Evolutionary conservation across 768 basidiomycete species (phyloP).

Genomic region (Austroboletus eburneus): DNA sequence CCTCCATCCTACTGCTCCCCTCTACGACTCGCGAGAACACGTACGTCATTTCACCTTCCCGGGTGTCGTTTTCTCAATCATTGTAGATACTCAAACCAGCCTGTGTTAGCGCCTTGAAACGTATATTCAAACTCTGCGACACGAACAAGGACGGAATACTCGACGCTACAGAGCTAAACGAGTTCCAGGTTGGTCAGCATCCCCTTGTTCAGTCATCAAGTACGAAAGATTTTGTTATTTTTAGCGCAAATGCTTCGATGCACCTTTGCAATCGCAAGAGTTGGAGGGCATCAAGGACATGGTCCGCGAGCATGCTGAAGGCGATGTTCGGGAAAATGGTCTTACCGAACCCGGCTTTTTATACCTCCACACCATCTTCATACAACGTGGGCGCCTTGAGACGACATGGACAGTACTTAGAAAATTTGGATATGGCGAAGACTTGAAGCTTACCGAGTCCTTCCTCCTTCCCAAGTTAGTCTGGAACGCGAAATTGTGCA

Average conservation of each 20-base stretch:
- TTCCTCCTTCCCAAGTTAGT: conserved; percentile 87
- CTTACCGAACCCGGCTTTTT: conserved; percentile 92
- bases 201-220: background rate
- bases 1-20: conserved; percentile 90
- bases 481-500: background rate
- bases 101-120: conserved; percentile 78
- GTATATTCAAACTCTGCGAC: conserved; percentile 97
- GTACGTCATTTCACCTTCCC: conserved; percentile 41
- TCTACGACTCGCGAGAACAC: conserved; percentile 96
- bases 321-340: conserved; percentile 71
- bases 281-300: conserved; percentile 95
- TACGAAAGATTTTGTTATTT: background rate
- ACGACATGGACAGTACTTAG: conserved; percentile 97
- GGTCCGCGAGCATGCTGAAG: conserved; percentile 75
- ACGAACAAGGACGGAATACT: conserved; percentile 90
- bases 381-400: conserved; percentile 91
- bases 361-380: conserved; percentile 94
- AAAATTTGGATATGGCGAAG: conserved; percentile 95
- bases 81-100: conserved; percentile 87
- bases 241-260: conserved; percentile 92
- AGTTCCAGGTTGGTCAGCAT: conserved; percentile 71
- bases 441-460: conserved; percentile 80
- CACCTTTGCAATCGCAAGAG: conserved; percentile 88
- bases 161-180: conserved; percentile 88
- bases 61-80: conserved; percentile 6